Evolutionary conservation across 495 filamentous ascomycete species (phyloP), one percentile per base, ranked within the genome.

Genomic region (Chaetomidium leptoderma): DNA sequence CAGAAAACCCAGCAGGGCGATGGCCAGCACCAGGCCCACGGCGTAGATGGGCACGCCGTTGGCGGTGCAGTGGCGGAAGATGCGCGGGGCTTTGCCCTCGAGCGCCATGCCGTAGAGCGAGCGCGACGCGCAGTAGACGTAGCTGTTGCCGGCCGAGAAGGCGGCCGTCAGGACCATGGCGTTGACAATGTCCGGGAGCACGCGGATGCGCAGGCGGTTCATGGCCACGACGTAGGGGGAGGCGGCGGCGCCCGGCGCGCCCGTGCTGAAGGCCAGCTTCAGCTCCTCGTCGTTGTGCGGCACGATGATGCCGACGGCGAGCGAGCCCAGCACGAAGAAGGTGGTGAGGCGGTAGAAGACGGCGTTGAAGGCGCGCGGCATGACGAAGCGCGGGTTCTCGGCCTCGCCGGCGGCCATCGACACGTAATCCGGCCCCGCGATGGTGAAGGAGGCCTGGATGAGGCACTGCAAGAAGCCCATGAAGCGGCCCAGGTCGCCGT

Each of bases 161-260:
- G 86, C 86, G 19, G 85, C 82, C 0, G 84, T 88, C 13, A 93
- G 59, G 55, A 93, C 73, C 59, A 91, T 77, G 11, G 87, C 88
- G 71, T 93, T 95, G 61, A 91, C 85, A 54, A 95, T 83, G 64
- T 91, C 79, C 1, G 90, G 89, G 4, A 93, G 74, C 16, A 86
- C 73, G 3, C 73, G 71, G 63, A 93, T 85, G 0, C 76, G 71
- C 52, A 92, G 73, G 21, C 88, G 80, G 64, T 86, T 80, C 90
- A 95, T 93, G 16, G 89, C 87, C 59, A 95, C 83, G n/a, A 95
- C 89, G 70, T 92, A 92, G 0, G 89, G 89, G 35, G 83, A 87
- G n/a, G 88, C 86, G 26, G 79, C 79, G 1, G 88, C 89, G 27
- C 85, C 84, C 0, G 83, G 70, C 3, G 68, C 66, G 37, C 75